These are phyloP conservation scores for Berberis vulgaris DNA, from an alignment of 164 flowering plant species.

Conservation along the genomic window DNA sequence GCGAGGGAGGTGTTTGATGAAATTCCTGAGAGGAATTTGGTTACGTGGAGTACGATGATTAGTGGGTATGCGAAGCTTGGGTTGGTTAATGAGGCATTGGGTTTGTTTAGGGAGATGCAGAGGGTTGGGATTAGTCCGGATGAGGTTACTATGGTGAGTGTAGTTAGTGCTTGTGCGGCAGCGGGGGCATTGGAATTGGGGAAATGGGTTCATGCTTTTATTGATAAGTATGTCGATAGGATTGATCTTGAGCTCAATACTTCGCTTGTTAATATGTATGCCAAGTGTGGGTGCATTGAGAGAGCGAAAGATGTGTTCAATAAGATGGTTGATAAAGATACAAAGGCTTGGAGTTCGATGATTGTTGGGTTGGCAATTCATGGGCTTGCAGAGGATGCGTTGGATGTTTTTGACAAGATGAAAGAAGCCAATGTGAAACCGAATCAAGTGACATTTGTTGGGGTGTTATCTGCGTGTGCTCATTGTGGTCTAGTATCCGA, in stretches of 20 bases:
- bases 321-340: constrained; percentile 30
- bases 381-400: constrained; percentile 39
- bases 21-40: constrained; percentile 33
- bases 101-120: constrained; percentile 43
- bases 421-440: constrained; percentile 34
- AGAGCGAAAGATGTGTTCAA: constrained; percentile 30
- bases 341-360: constrained; percentile 44
- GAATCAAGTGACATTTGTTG: constrained; percentile 32
- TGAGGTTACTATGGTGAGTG: constrained; percentile 42
- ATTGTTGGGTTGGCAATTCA: constrained; percentile 38
- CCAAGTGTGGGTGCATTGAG: constrained; percentile 40
- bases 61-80: constrained; percentile 36
- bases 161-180: constrained; percentile 36
- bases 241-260: constrained; percentile 38
- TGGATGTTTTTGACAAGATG: constrained; percentile 28
- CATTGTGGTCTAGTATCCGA: constrained; percentile 31
- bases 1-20: constrained; percentile 36
- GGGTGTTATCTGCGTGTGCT: constrained; percentile 43
- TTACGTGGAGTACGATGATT: constrained; percentile 42
- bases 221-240: constrained; percentile 19
- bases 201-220: constrained; percentile 36
- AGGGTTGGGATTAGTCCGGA: constrained; percentile 27
- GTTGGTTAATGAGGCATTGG: constrained; percentile 28
- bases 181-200: constrained; percentile 43
- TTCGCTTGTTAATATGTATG: constrained; percentile 43